These are phyloP conservation scores for Scutellaria minor DNA, from an alignment of 257 asterid species.

Conservation along the genomic window DNA sequence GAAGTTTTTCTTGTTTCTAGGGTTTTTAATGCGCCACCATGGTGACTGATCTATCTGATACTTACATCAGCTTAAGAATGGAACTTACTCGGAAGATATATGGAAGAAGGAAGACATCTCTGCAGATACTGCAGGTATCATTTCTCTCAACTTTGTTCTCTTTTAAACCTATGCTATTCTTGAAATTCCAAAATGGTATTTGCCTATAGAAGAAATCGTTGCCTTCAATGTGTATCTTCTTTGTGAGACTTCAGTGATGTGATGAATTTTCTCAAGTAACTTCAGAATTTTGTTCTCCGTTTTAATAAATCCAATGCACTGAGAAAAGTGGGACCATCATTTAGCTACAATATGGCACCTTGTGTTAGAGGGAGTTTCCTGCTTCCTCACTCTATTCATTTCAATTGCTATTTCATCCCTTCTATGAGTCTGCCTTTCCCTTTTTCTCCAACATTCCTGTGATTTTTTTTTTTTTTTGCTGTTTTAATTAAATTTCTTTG, in stretches of 20 bases:
- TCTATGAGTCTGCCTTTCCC: background rate
- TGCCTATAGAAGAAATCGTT: background rate
- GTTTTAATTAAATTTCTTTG: constrained; percentile 17
- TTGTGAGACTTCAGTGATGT: background rate
- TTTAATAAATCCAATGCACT: background rate
- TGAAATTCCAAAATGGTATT: constrained; percentile 3
- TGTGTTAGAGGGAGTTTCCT: no score
- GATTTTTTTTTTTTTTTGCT: background rate
- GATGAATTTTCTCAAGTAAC: constrained; percentile 8
- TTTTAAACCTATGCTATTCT: constrained; percentile 14
- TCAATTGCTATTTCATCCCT: background rate
- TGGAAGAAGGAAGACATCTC: constrained; percentile 53
- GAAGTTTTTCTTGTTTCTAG: constrained; percentile 33
- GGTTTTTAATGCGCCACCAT: constrained; percentile 26
- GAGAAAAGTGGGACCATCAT: no score
- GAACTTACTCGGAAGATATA: constrained; percentile 50
- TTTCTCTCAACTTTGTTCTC: constrained; percentile 13
- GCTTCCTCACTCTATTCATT: background rate
- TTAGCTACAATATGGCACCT: no score
- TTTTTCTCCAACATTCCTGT: background rate
- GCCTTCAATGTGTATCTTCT: background rate
- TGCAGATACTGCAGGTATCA: constrained; percentile 44
- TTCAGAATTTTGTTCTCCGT: background rate
- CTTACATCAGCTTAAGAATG: constrained; percentile 63
- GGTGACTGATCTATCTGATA: constrained; percentile 37